Conservation (phyloP, 257 asterid species). For the Buddleja alternifolia region DNA sequence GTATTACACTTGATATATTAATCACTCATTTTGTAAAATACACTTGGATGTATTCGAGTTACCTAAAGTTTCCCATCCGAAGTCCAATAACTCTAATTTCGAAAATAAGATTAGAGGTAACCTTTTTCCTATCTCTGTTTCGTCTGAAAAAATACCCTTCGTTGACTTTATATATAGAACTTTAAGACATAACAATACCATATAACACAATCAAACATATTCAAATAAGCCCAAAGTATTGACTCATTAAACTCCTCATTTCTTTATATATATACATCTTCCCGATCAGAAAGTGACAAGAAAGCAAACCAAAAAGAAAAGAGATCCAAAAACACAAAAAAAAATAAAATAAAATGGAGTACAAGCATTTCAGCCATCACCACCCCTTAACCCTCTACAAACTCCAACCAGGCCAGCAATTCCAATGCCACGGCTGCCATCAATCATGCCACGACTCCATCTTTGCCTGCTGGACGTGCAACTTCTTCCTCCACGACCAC, state of each 20-base stretch:
- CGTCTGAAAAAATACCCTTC: no score
- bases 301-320: background rate
- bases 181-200: no score
- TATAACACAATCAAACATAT: background rate
- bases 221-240: background rate
- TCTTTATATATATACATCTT: constrained; percentile 15
- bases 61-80: no score
- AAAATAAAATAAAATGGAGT: constrained; percentile 40
- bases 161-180: no score
- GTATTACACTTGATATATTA: no score
- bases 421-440: constrained; percentile 62
- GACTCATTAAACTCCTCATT: constrained; percentile 20
- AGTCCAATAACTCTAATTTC: no score
- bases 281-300: constrained; percentile 6
- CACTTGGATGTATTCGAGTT: no score
- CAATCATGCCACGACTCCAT: constrained; percentile 48
- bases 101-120: no score
- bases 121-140: no score
- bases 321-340: no score
- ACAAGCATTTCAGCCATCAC: constrained; percentile 69
- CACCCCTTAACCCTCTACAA: constrained; percentile 53
- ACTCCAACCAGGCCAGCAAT: constrained; percentile 48
- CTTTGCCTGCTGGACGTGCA: constrained; percentile 63
- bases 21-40: no score
- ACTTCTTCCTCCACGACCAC: constrained; percentile 73